These are phyloP conservation scores for Helminthosporium solani DNA, from an alignment of 2,329 filamentous ascomycete species.

Conservation along the genomic window DNA sequence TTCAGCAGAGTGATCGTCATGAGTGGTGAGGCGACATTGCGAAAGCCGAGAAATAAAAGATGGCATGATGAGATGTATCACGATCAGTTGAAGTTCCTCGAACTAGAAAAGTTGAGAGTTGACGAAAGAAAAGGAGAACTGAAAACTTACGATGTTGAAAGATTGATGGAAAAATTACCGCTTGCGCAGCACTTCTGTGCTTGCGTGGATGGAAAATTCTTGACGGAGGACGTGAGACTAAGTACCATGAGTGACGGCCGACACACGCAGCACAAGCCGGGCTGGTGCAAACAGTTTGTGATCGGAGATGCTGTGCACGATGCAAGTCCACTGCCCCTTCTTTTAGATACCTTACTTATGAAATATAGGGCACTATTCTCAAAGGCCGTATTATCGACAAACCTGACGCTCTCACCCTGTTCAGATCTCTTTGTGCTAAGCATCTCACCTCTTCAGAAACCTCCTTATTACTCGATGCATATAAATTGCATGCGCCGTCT, in stretches of 20 bases:
- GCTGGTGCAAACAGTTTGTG: slow-evolving; percentile 50
- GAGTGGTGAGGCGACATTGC: slow-evolving; percentile 32
- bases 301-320: slow-evolving; percentile 52
- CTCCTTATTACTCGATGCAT: slow-evolving; percentile 30
- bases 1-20: slow-evolving; percentile 34
- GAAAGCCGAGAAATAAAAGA: slow-evolving; percentile 25
- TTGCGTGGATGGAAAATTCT: slow-evolving; percentile 24
- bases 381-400: slow-evolving; percentile 36
- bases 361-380: slow-evolving; percentile 22
- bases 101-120: slow-evolving; percentile 11
- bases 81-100: slow-evolving; percentile 24
- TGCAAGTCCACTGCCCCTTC: slow-evolving; percentile 28
- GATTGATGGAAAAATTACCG: slow-evolving; percentile 23
- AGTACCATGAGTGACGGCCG: slow-evolving; percentile 16
- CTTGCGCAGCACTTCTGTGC: slow-evolving; percentile 29
- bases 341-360: slow-evolving; percentile 11
- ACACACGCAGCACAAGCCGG: slow-evolving; percentile 36
- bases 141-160: slow-evolving; percentile 19
- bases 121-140: slow-evolving; percentile 16
- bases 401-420: slow-evolving; percentile 12
- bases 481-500: slow-evolving; percentile 38
- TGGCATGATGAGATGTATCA: slow-evolving; percentile 32
- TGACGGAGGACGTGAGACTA: slow-evolving; percentile 21
- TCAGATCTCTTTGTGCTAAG: slow-evolving; percentile 16
- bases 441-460: slow-evolving; percentile 23